phyloP scores from a whole-genome alignment of 2,329 filamentous ascomycete species.

The Hypoxylon sp. region DNA sequence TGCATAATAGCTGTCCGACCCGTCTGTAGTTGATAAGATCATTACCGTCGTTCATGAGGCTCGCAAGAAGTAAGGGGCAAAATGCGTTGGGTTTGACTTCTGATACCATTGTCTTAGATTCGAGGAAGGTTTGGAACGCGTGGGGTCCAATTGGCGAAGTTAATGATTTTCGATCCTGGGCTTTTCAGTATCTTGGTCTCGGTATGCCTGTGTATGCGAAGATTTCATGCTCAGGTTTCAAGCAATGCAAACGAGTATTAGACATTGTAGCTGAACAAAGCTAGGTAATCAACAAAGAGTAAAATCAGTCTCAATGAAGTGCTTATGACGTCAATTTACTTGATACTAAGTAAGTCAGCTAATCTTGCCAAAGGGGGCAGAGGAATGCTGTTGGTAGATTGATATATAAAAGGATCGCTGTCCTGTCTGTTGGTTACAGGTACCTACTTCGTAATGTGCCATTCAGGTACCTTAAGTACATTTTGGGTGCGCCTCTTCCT shows the following conservation, averaged over 20 bases:
- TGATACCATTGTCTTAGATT: constrained; percentile 43
- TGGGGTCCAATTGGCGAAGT: constrained; percentile 15
- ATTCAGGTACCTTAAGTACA: background rate
- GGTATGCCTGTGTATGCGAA: constrained; percentile 11
- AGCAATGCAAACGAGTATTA: constrained; percentile 10
- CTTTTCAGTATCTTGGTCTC: constrained; percentile 11
- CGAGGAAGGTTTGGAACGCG: constrained; percentile 19
- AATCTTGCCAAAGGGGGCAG: background rate
- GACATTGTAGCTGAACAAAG: constrained; percentile 18
- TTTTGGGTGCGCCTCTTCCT: constrained; percentile 11
- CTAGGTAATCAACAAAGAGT: constrained; percentile 9
- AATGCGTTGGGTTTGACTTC: constrained; percentile 25
- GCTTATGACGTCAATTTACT: constrained; percentile 5
- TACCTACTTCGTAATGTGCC: constrained; percentile 6
- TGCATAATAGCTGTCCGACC: constrained; percentile 82
- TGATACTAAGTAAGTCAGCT: background rate
- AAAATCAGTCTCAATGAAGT: constrained; percentile 9
- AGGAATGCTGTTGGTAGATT: background rate
- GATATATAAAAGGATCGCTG: background rate
- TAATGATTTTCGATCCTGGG: constrained; percentile 6
- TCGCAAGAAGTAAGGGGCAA: constrained; percentile 64
- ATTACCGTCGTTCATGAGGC: constrained; percentile 82
- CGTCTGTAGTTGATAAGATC: constrained; percentile 89
- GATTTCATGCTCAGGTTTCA: constrained; percentile 24
- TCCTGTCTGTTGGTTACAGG: background rate